Evolutionary conservation across 2,329 filamentous ascomycete genomes (phyloP).

Genomic region (Alternaria alternata): DNA sequence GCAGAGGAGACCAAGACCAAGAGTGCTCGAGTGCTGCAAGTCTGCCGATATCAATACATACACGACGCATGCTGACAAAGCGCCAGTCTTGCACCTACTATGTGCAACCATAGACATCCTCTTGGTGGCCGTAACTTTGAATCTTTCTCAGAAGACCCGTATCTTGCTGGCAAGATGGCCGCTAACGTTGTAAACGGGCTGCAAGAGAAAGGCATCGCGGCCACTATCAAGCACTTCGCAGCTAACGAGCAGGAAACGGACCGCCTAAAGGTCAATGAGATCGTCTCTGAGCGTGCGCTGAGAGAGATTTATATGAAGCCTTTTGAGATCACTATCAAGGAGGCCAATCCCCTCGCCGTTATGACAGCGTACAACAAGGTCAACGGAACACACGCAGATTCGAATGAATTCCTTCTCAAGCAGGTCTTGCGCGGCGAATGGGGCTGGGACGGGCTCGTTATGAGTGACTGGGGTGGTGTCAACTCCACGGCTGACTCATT

Average conservation of each 20-base stretch:
- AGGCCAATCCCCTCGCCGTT: constrained; percentile 70
- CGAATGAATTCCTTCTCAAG: constrained; percentile 71
- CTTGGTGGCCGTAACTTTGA: constrained; percentile 83
- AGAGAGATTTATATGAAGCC: constrained; percentile 64
- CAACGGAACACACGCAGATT: constrained; percentile 73
- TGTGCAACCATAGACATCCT: constrained; percentile 81
- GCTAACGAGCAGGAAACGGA: constrained; percentile 75
- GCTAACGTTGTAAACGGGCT: constrained; percentile 68
- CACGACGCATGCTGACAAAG: constrained; percentile 1
- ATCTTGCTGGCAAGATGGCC: constrained; percentile 72
- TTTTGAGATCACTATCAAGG: constrained; percentile 76
- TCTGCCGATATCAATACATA: background rate
- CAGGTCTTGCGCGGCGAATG: constrained; percentile 73
- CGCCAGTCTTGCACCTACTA: constrained; percentile 70
- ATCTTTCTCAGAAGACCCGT: constrained; percentile 74
- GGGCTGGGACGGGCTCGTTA: constrained; percentile 74
- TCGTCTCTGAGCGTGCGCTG: constrained; percentile 65
- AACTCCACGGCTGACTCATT: constrained; percentile 47
- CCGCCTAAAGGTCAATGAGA: constrained; percentile 64
- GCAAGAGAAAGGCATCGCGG: constrained; percentile 70
- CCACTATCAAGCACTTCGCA: constrained; percentile 78
- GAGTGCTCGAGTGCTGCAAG: constrained; percentile 71
- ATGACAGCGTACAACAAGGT: constrained; percentile 81
- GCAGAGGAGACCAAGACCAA: constrained; percentile 76
- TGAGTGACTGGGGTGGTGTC: constrained; percentile 67